Percentiles rank a stretch among this genome's conserved stretches.
Conservation (phyloP, 345 rosid species). For the Linum tenue region DNA sequence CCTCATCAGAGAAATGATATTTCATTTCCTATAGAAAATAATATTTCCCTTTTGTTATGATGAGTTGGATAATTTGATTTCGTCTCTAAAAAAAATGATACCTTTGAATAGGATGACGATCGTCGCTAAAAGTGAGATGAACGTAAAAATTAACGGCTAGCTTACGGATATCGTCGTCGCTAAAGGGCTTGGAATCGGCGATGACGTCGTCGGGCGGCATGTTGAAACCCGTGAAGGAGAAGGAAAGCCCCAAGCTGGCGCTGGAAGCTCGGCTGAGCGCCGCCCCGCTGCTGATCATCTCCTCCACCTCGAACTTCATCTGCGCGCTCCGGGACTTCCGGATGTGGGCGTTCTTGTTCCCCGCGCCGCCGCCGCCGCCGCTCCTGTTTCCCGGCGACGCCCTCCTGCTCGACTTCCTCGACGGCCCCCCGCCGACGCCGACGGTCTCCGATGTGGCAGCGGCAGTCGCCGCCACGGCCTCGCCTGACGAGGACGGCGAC, state of each 20-base stretch:
- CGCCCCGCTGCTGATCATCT: slow-evolving; percentile 59
- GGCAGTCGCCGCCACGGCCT: slow-evolving; percentile 2
- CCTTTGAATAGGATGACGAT: no score
- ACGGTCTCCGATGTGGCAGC: slow-evolving; percentile 21
- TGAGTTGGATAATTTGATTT: no score
- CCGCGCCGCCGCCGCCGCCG: slow-evolving; percentile 12
- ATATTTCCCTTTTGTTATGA: no score
- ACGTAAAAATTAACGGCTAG: neutral
- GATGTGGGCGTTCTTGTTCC: slow-evolving; percentile 53
- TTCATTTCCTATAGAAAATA: no score
- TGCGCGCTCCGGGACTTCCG: slow-evolving; percentile 90
- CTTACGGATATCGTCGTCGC: slow-evolving; percentile 90
- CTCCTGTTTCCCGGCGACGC: slow-evolving; percentile 57
- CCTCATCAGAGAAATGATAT: no score
- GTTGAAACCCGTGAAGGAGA: slow-evolving; percentile 89
- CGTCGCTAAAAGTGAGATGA: no score
- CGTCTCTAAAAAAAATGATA: no score
- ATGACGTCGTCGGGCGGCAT: slow-evolving; percentile 66
- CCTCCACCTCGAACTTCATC: slow-evolving; percentile 59
- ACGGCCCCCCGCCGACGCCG: slow-evolving; percentile 21
- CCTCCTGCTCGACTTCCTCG: slow-evolving; percentile 70
- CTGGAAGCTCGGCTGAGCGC: slow-evolving; percentile 95
- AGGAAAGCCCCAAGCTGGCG: slow-evolving; percentile 83
- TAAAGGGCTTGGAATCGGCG: slow-evolving; percentile 66
- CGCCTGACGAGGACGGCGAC: slow-evolving; percentile 2